Evolutionary conservation across 495 filamentous ascomycete genomes (phyloP).

Genomic region (Thermothielavioides terrestris): DNA sequence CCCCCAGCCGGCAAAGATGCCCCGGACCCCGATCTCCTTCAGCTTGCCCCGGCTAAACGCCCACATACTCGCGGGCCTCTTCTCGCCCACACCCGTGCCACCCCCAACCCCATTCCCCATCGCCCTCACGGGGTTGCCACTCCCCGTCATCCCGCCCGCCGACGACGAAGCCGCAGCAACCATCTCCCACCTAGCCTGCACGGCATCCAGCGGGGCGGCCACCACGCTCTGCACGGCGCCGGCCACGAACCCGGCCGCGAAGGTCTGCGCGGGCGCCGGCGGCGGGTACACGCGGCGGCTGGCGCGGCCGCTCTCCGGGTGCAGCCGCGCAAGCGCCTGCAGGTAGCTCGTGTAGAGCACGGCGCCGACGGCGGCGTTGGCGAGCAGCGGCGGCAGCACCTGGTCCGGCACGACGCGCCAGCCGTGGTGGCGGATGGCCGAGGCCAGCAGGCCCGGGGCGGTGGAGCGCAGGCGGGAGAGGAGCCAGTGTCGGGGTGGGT

Average conservation of each 20-base stretch:
- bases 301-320: conserved; percentile 61
- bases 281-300: conserved; percentile 69
- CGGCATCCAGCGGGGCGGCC: conserved; percentile 81
- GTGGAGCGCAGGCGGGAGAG: conserved; percentile 58
- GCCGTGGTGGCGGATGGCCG: conserved; percentile 69
- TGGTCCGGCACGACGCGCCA: conserved; percentile 86
- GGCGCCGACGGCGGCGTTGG: conserved; percentile 78
- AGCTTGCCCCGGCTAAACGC: conserved; percentile 65
- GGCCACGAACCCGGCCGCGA: conserved; percentile 67
- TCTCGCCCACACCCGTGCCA: no score
- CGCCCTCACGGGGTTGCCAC: conserved; percentile 39
- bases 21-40: conserved; percentile 65
- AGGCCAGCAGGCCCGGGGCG: conserved; percentile 68
- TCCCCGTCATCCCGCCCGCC: conserved; percentile 19
- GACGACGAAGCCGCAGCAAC: not conserved
- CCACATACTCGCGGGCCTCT: conserved; percentile 73
- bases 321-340: conserved; percentile 61
- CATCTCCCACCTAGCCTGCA: conserved; percentile 65
- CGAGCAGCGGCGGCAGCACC: conserved; percentile 74
- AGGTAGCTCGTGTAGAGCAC: conserved; percentile 84
- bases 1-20: conserved; percentile 75
- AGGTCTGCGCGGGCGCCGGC: conserved; percentile 54
- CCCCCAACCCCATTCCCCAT: not conserved
- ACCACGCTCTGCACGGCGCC: conserved; percentile 71
- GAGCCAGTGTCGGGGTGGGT: conserved; percentile 28